Percentiles rank a stretch among this genome's conserved stretches.
phyloP scores from a whole-genome alignment of 2,329 filamentous ascomycete genomes.

The Aspergillus aculeatus region DNA sequence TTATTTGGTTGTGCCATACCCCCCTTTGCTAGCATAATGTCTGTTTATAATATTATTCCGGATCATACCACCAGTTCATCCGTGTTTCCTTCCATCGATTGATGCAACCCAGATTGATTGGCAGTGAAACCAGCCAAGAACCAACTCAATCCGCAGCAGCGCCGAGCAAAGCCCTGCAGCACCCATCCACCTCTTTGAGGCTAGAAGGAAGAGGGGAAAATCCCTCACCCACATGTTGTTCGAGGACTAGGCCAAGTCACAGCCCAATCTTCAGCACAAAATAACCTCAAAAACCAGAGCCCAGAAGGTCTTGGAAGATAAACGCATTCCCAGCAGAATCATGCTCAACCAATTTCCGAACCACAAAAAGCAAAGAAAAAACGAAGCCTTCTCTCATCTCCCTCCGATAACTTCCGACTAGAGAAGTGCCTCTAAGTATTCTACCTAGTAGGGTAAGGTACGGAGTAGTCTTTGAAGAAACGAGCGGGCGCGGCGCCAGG shows the following conservation, averaged over 20 bases:
- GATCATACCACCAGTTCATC: background rate
- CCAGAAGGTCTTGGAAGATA: no score
- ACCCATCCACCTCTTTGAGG: background rate
- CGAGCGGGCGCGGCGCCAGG: background rate
- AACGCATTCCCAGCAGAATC: no score
- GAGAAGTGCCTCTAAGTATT: no score
- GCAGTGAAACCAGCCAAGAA: conserved; percentile 4
- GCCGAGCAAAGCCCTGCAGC: background rate
- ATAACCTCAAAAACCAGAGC: background rate
- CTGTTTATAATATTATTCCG: background rate
- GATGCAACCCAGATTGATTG: background rate
- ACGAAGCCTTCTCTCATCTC: no score
- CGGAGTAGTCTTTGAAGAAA: no score
- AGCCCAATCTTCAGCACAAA: background rate
- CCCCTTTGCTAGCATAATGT: background rate
- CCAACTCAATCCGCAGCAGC: background rate
- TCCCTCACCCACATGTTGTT: background rate
- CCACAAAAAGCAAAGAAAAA: no score
- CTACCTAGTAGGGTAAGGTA: no score
- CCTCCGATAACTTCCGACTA: no score
- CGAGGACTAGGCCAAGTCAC: background rate
- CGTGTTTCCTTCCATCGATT: background rate
- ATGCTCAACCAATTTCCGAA: no score
- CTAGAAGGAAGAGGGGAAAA: background rate
- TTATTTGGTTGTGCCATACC: background rate